Base-by-base conservation (phyloP, 352 stramenopile genomes). In the Globisporangium ultimum region DNA sequence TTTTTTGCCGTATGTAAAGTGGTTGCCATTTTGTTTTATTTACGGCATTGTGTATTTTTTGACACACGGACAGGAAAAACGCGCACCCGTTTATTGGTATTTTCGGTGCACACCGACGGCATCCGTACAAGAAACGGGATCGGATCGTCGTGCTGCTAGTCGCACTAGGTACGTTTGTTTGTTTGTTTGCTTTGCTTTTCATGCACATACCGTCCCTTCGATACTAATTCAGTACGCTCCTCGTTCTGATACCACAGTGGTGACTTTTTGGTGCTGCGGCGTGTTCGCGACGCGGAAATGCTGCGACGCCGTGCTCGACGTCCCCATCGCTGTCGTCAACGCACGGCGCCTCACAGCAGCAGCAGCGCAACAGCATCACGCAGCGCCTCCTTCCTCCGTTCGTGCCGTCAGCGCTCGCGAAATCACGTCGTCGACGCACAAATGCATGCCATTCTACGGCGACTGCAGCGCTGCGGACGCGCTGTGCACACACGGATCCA, bases 81-180 rank as follows among this genome's bases (percentile, higher is more conserved):
- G 51, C 61, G 3, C 76, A 88, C 46, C 76, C 76, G 50, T 64
- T 78, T 38, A 68, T 88, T 42, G 71, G 63, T 0, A 64, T 76
- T 18, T 73, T 61, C 32, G 53, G 52, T 17, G 71, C 76, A 4
- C 73, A 88, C 55, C 65, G 55, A n/a, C 72, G 76, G 63, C 78
- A 86, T 48, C 76, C 78, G 54, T 86, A 75, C 66, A 81, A 78
- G 46, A 67, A 68, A 4, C 55, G 65, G 7, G 78, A 86, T 36
- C 78, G 78, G 21, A 49, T 70, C 20, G 60, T 88, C 48, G 76
- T 86, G 53, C 63, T 88, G 8, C 32, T 81, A 15, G 64, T 77
- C 43, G 65, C 71, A 0, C 45, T 86, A 38, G 10, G 76, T 87
- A 74, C 56, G 76, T 82, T 28, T 17, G 17, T 28, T 28, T 28